Base-by-base conservation (phyloP, 1,139 yeast genomes). In the Blastobotrys apis region DNA sequence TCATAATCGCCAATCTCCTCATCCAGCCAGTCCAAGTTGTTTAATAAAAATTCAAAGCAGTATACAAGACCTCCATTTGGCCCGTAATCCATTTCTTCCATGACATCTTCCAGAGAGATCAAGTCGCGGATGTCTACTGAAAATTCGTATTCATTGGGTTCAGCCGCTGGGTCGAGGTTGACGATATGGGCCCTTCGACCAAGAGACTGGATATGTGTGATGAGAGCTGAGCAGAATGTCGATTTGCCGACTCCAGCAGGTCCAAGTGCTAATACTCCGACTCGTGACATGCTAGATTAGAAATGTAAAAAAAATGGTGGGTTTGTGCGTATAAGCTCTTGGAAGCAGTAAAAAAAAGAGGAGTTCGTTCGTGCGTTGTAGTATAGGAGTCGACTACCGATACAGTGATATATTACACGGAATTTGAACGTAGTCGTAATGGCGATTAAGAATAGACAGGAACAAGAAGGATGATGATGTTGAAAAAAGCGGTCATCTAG, bases 201-300 rank as follows among this genome's bases (percentile, higher is more conserved):
- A 23, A 85, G 74, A 23, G 87, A 75, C 64, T 87, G 94, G 81
- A 94, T 85, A 63, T 92, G 85, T 1, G 94, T 68, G 45, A 94
- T 84, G 49, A 92, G 76, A 12, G 95, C 73, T 59, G 85, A 85
- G 68, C 97, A 90, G 62, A 92, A 92, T 0, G 98, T 87, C 41
- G 53, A 68, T 53, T 82, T 92, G 9, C 98, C 98, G 12, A 84
- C 97, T 30, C 98, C 98, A 0, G 98, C 98, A 13, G 98, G 98
- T 1, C 98, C 98, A 53, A 92, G 67, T 2, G 92, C 95, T 53
- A 92, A 69, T n/a, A 88, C 94, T 47, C 97, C 98, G 1, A 88
- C 95, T 67, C 96, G 73, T 3, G 97, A 87, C 98, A 92, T 92
- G n/a, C n/a, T n/a, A n/a, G n/a, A n/a, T n/a, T n/a, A n/a, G n/a